Base-by-base conservation (phyloP, 2,329 filamentous ascomycete species). In the Colletotrichum destructivum region DNA sequence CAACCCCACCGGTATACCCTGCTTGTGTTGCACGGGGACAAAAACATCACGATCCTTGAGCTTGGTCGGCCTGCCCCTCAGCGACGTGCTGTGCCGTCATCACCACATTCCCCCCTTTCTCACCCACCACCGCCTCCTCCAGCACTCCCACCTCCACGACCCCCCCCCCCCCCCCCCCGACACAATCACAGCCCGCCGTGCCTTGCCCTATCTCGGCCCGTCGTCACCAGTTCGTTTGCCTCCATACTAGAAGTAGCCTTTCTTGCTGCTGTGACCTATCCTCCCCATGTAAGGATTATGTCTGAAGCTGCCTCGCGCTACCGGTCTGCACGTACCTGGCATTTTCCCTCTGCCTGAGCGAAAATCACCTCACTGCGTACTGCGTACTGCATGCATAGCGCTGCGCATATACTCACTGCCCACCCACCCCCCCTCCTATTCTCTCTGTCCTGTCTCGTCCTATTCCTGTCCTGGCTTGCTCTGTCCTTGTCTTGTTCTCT, bases 241-340 rank as follows among this genome's bases (percentile, higher is more conserved):
- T 56, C 56, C 42, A 59, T 21, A 67, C 57, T 42, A 67, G n/a
- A 66, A 47, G 56, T 56, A 55, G 63, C 55, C 35, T 70, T 64
- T 54, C 51, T 42, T 64, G 60, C 44, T 55, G 66, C 44, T 55
- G 66, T 64, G 60, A 64, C 51, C 31, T 57, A 35, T 44, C 44
- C 26, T 18, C 35, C 47, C 57, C 35, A 38, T 18, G 15, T 13
- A 47, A 60, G 44, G 31, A 38, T 38, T 38, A 38, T 55, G n/a
- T 59, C 44, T 63, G 60, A 65, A 69, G 66, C 52, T 69, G 66
- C 66, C 61, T 69, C 62, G 66, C 66, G 46, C 66, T 69, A 69
- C 74, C 75, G 75, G 63, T 65, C 73, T 76, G 74, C 73, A 74
- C 73, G 74, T 76, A 65, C 77, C 77, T 78, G 75, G 76, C 75